Evolutionary conservation across 441 rosid species (phyloP), one percentile per base, ranked within the genome.

Genomic region (Populus hybrid): DNA sequence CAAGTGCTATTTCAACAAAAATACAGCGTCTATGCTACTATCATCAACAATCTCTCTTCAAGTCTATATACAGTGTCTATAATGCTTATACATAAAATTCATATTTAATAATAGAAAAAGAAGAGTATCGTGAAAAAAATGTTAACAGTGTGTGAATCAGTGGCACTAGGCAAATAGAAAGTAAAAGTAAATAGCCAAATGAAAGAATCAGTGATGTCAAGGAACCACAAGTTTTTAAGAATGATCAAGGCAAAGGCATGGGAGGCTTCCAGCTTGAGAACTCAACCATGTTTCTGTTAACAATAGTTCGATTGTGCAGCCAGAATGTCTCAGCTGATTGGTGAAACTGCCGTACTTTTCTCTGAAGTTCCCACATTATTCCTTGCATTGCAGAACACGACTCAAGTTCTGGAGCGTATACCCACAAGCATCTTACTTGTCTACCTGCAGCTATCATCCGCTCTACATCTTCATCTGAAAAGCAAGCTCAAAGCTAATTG

Each of bases 311-410:
- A 82, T 96, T 90, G 83, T 93, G 99, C 83, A 96, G 86, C 99
- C 99, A 96, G 86, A 94, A 96, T 67, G 99, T 96, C 84, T 91
- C 98, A 0, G 91, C 78, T 6, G 98, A 95, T 70, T 89, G 99
- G 76, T 95, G 99, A 80, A 94, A 95, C 66, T 82, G 85, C 85
- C 99, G 90, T 71, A 89, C 93, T 89, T 95, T 95, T 76, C 93
- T 89, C 78, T 94, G 99, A 73, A 96, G 96, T 80, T 96, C 98
- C 99, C 97, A 94, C 81, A 96, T 14, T 74, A 96, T 85, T 74
- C 94, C 99, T 82, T 74, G 85, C 82, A 88, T 89, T 32, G 98
- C 95, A 69, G 98, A 92, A 80, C 99, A 94, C 0, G 81, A 80
- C 65, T 86, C 89, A 0, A 91, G 82, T 40, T 91, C 98, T 18